Percentiles rank a stretch among this genome's conserved stretches.
These are phyloP conservation scores for Glomus cerebriforme DNA, from an alignment of 192 early-diverging fungal species.

Conservation along the genomic window DNA sequence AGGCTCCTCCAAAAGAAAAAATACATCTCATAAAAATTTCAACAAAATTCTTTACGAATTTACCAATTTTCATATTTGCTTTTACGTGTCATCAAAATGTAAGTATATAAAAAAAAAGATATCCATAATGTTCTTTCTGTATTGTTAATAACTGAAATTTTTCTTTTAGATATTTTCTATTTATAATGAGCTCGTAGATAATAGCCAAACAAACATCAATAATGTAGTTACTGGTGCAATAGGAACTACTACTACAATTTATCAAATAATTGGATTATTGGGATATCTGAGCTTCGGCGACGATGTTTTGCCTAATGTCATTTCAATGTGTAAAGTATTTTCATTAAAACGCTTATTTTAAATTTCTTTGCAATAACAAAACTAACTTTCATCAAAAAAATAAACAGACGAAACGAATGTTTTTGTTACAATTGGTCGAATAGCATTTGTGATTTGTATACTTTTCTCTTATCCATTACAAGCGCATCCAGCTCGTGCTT, in stretches of 20 bases:
- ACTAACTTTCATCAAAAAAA: background rate
- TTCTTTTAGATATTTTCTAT: conserved; percentile 85
- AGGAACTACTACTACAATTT: conserved; percentile 71
- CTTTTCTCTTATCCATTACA: conserved; percentile 93
- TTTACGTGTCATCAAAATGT: conserved; percentile 99
- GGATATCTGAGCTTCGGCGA: conserved; percentile 95
- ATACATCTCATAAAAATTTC: conserved; percentile 62
- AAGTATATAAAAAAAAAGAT: no score
- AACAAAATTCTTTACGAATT: conserved; percentile 65
- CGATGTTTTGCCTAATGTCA: conserved; percentile 78
- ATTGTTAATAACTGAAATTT: conserved; percentile 28
- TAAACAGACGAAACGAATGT: conserved; percentile 61
- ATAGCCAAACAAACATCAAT: conserved; percentile 69
- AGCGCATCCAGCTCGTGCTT: conserved; percentile 87
- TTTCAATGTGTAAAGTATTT: conserved; percentile 71
- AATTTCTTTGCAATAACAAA: no score
- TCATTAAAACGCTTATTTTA: background rate
- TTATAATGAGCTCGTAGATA: conserved; percentile 92
- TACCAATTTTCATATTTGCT: conserved; percentile 98
- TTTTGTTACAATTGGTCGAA: conserved; percentile 81
- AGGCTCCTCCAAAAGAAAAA: conserved; percentile 58
- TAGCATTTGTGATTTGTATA: conserved; percentile 87
- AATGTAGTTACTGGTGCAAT: conserved; percentile 76
- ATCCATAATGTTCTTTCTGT: background rate
- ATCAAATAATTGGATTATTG: conserved; percentile 83